Evolutionary conservation across 768 basidiomycete genomes (phyloP).

Genomic region (Tricholoma saponaceum): DNA sequence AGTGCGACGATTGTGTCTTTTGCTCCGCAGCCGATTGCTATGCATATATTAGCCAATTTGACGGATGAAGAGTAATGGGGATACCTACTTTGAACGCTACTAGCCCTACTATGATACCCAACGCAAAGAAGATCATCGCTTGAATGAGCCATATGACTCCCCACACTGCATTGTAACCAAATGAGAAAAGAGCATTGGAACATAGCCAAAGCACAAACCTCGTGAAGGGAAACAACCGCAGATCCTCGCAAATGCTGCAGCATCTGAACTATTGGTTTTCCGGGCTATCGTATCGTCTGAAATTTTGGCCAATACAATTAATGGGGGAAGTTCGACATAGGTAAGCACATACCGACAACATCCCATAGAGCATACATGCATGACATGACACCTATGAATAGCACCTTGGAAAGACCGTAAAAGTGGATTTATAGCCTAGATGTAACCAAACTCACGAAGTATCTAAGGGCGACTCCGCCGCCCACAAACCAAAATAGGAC

Average conservation of each 20-base stretch:
- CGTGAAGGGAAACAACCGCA: constrained; percentile 84
- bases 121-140: constrained; percentile 69
- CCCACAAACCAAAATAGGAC: constrained; percentile 82
- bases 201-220: constrained; percentile 35
- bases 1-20: constrained; percentile 34
- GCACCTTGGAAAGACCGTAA: constrained; percentile 38
- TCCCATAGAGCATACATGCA: constrained; percentile 89
- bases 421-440: background rate
- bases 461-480: constrained; percentile 72
- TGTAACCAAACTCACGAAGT: constrained; percentile 44
- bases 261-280: constrained; percentile 86
- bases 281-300: constrained; percentile 80
- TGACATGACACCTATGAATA: constrained; percentile 86
- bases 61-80: background rate
- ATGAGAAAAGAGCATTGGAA: background rate
- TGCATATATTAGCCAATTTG: background rate
- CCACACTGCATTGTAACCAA: constrained; percentile 55
- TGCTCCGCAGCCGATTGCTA: constrained; percentile 52
- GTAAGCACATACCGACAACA: constrained; percentile 56
- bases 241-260: constrained; percentile 76
- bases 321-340: background rate
- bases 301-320: background rate
- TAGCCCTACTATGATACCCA: constrained; percentile 74
- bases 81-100: constrained; percentile 74
- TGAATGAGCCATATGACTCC: constrained; percentile 84